A percentile compares a stretch with the other conserved stretches of the same genome.
phyloP scores from a whole-genome alignment of 352 stramenopile genomes.

The Thalassiosira exigua region DNA sequence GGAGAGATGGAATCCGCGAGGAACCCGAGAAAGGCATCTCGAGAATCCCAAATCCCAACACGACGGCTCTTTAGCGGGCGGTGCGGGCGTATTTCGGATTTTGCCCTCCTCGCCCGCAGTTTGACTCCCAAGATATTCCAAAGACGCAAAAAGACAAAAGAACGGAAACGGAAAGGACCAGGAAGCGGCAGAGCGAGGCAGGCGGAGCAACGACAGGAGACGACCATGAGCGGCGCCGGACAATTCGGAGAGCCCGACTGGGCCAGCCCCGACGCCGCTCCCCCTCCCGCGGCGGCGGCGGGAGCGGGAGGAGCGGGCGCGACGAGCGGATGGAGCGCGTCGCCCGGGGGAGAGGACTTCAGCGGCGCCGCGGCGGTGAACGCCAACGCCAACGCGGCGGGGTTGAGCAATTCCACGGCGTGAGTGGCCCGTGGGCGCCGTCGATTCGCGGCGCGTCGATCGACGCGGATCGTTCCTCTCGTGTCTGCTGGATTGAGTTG shows the following conservation, averaged over 20 bases:
- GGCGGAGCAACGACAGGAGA: slow-evolving; percentile 5
- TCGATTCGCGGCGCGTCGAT: too few species aligned
- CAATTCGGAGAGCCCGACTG: slow-evolving; percentile 74
- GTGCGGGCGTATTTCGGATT: too few species aligned
- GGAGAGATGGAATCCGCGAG: too few species aligned
- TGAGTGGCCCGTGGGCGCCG: too few species aligned
- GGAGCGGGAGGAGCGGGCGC: slow-evolving; percentile 5
- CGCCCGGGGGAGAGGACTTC: slow-evolving; percentile 44
- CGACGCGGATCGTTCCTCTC: too few species aligned
- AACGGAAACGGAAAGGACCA: too few species aligned
- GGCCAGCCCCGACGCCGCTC: slow-evolving; percentile 51
- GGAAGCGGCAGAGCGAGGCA: neutral
- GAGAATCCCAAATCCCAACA: too few species aligned
- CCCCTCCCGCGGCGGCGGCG: slow-evolving; percentile 9
- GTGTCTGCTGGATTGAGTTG: too few species aligned
- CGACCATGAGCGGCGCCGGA: slow-evolving; percentile 66
- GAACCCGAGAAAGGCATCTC: too few species aligned
- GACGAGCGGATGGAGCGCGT: slow-evolving; percentile 9
- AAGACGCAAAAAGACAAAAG: neutral
- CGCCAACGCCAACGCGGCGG: slow-evolving; percentile 33
- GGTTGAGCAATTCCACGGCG: slow-evolving; percentile 30
- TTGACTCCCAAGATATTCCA: neutral
- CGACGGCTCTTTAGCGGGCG: too few species aligned
- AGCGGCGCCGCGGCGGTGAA: slow-evolving; percentile 18
- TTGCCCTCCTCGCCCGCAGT: too few species aligned